Evolutionary conservation across 2,329 filamentous ascomycete genomes (phyloP).

Genomic region (Trichothecium sympodiale): DNA sequence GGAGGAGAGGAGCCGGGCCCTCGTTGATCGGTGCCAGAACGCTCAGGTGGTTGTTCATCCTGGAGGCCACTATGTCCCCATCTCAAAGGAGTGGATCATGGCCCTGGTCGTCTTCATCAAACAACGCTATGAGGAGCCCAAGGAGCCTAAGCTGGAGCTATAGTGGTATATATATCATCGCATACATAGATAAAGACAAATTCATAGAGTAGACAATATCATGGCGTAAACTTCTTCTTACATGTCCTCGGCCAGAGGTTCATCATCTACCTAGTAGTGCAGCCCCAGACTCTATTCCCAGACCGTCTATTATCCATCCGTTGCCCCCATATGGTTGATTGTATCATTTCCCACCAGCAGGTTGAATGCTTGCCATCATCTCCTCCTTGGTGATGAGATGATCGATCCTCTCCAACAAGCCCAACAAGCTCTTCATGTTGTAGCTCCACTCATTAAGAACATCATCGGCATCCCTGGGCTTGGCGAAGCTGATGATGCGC

Average conservation of each 20-base stretch:
- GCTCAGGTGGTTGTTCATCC: slow-evolving; percentile 57
- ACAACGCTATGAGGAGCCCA: slow-evolving; percentile 20
- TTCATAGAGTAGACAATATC: not conserved
- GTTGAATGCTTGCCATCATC: slow-evolving; percentile 98
- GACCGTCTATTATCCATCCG: not conserved
- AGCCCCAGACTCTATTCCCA: not conserved
- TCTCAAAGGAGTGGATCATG: slow-evolving; percentile 70
- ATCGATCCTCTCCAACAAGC: slow-evolving; percentile 80
- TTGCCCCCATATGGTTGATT: not conserved
- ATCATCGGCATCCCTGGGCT: slow-evolving; percentile 89
- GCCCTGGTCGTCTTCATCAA: slow-evolving; percentile 63
- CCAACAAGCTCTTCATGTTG: slow-evolving; percentile 90
- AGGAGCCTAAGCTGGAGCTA: slow-evolving; percentile 13
- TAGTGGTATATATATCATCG: slow-evolving; percentile 6
- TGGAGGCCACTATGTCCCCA: slow-evolving; percentile 82
- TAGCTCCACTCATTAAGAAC: slow-evolving; percentile 97
- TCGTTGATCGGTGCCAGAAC: slow-evolving; percentile 54
- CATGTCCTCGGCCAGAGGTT: not conserved
- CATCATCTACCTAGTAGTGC: slow-evolving; percentile 7
- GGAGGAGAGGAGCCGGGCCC: slow-evolving; percentile 54
- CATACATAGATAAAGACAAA: slow-evolving; percentile 12
- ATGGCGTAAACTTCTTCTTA: slow-evolving; percentile 1
- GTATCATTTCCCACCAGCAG: slow-evolving; percentile 31
- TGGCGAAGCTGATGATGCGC: slow-evolving; percentile 84
- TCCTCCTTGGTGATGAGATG: slow-evolving; percentile 99